Conservation (phyloP, 2,329 filamentous ascomycete species). For the Paecilomyces fulvus region DNA sequence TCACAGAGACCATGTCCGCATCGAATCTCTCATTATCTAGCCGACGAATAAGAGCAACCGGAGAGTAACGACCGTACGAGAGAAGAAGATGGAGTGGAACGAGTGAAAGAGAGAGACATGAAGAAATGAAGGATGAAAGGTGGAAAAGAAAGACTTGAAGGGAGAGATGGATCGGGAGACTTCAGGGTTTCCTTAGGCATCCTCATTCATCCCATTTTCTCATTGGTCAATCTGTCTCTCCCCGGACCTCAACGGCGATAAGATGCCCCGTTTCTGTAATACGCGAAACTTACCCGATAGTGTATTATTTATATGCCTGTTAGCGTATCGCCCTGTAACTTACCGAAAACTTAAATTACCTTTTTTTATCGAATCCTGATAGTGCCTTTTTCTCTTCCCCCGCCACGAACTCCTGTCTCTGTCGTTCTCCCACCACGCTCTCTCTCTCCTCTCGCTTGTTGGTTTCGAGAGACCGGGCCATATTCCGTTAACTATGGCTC, state of each 20-base stretch:
- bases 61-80: neutral
- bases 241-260: neutral
- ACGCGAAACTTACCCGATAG: neutral
- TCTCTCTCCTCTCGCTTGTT: neutral
- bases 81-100: neutral
- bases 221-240: conserved; percentile 10
- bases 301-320: neutral
- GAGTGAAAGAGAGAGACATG: neutral
- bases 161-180: conserved; percentile 3
- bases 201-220: conserved; percentile 13
- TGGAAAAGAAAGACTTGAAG: conserved; percentile 5
- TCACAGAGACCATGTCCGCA: neutral
- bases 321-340: neutral
- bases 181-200: conserved; percentile 19
- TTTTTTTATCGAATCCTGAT: neutral
- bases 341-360: neutral
- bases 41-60: neutral
- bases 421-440: neutral
- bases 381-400: neutral
- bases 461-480: neutral
- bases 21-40: neutral
- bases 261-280: conserved; percentile 3
- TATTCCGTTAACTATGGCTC: neutral
- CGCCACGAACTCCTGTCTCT: neutral
- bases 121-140: conserved; percentile 3